Conservation (phyloP, 2,329 filamentous ascomycete genomes). For the Diaporthe eres region DNA sequence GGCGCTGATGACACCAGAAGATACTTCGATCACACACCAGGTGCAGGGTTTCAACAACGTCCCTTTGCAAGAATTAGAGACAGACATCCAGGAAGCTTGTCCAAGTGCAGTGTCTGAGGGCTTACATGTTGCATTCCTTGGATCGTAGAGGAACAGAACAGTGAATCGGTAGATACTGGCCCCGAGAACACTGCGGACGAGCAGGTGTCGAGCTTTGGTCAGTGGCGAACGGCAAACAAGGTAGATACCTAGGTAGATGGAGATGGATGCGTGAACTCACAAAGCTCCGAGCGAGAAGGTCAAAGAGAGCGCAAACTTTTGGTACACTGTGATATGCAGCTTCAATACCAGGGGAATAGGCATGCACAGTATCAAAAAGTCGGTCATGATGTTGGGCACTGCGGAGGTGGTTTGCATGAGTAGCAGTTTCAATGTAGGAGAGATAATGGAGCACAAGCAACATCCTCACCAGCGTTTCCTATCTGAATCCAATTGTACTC, state of each 20-base stretch:
- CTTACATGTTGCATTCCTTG: neutral
- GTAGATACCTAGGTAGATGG: neutral
- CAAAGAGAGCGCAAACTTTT: neutral
- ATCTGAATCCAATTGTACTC: constrained; percentile 2
- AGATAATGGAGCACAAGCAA: neutral
- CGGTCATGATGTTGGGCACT: neutral
- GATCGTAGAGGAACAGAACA: neutral
- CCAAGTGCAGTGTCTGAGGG: neutral
- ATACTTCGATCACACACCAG: constrained; percentile 1
- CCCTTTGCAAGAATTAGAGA: neutral
- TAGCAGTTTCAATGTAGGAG: neutral
- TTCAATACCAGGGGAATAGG: neutral
- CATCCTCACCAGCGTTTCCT: neutral
- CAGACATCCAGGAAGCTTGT: neutral
- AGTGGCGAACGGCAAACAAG: neutral
- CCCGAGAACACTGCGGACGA: neutral
- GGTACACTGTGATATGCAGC: neutral
- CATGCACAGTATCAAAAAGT: neutral
- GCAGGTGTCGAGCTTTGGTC: neutral
- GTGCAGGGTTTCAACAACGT: neutral
- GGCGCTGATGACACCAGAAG: neutral
- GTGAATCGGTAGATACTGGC: neutral
- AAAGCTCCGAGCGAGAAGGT: constrained; percentile 1
- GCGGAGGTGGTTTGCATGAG: neutral
- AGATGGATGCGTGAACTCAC: constrained; percentile 1